Base-by-base conservation (phyloP, 129 eudicot genomes). In the Rutidosis leptorrhynchoides region DNA sequence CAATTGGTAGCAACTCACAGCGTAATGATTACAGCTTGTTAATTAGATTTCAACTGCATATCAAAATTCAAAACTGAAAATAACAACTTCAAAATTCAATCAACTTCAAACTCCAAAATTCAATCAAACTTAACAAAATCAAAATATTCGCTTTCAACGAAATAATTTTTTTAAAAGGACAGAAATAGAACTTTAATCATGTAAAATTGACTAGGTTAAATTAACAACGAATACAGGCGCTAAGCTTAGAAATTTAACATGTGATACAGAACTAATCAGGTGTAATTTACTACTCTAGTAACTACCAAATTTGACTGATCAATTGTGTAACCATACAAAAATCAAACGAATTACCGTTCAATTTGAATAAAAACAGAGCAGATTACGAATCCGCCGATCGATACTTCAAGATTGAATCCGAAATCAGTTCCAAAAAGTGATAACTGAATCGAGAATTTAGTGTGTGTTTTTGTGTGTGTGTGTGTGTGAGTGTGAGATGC, bases 401-500 rank as follows among this genome's bases (percentile, higher is more conserved):
- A 9, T 37, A 26, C 29, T 33, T 17, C 6, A 17, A 46, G 12
- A 48, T 63, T 22, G 80, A 68, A 75, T 68, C 64, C 27, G 79
- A 35, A 60, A 9, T 75, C 55, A 29, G 63, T 55, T 55, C 11
- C 19, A 51, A 60, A 58, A 67, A 23, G 5, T 53, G 54, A 62
- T 10, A 28, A 20, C 4, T 21, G 19, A n/a, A 16, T 35, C 55
- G 72, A 37, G 60, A 20, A 68, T 53, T 58, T 14, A 58, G 48
- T 67, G 60, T 30, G 48, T 59, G 61, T 58, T 19, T 56, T 73
- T 58, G 69, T 35, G 79, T 29, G 51, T 56, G 78, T 58, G 69
- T 35, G 79, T 29, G 51, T 27, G 63, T n/a, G 73, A 45, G 78
- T 12, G 79, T 22, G 69, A 68, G 63, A 68, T 19, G 68, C 58